Base-by-base conservation (phyloP, 2,329 filamentous ascomycete species). In the Cytospora mali region DNA sequence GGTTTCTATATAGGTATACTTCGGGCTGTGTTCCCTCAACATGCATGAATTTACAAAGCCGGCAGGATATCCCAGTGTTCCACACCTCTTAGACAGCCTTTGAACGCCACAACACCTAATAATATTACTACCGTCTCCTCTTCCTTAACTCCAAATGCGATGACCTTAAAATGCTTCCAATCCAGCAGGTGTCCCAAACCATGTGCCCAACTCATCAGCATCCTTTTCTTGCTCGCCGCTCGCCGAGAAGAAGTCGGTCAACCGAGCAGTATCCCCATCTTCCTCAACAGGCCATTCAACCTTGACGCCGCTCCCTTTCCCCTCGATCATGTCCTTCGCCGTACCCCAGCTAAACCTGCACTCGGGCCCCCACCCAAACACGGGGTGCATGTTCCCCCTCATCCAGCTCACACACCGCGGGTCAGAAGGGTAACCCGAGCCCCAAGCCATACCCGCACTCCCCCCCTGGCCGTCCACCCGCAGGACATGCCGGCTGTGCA, bases 271-370 rank as follows among this genome's bases (percentile, higher is more conserved):
- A 59, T 89, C 86, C 4, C 84, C 85, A 35, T 92, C 88, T 23
- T 93, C 89, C 6, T 88, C 86, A 14, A 79, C 81, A 0, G 93
- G 92, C 94, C 94, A 98, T 52, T 96, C 92, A 0, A 96, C 89
- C 72, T 84, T 88, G 58, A 90, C 82, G 4, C 84, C 86, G 10
- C 80, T 80, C 10, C 80, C 83, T 74, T 90, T 92, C n/a, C 81
- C 79, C 68, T 97, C 93, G 4, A 99, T 79, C 86, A 98, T 85
- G 71, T 98, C 93, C 77, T 96, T 97, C 2, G 91, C 91, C 0
- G 95, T 98, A 0, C 90, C 91, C 95, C 95, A 99, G 72, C 93
- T 97, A 72, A 97, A 98, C 5, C 95, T 84, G 73, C 92, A 96
- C 76, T 98, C 93, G 27, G 85, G 85, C 0, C 94, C 93, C 94